phyloP scores from a whole-genome alignment of 2,329 filamentous ascomycete genomes.

The Colletotrichum navitas region DNA sequence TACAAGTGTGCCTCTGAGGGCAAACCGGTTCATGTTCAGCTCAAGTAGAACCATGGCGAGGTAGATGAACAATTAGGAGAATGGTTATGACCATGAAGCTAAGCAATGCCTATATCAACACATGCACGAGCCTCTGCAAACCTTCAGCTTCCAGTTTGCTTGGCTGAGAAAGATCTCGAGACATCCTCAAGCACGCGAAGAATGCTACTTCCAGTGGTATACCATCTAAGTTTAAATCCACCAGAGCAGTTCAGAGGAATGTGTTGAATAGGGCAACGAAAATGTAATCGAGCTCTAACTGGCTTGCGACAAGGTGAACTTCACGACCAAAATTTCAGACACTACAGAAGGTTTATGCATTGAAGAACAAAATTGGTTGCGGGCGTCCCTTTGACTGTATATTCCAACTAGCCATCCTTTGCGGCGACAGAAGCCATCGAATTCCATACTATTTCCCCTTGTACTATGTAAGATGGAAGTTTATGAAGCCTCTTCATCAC shows the following conservation, averaged over 20 bases:
- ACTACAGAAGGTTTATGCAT: not conserved
- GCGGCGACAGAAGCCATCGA: not conserved
- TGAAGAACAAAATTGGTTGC: not conserved
- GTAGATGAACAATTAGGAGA: not conserved
- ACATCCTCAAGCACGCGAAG: too few species aligned
- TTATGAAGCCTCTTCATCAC: not conserved
- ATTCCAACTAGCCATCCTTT: not conserved
- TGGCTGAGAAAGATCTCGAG: too few species aligned
- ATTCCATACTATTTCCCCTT: not conserved
- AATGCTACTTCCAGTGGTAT: too few species aligned
- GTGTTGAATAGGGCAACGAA: too few species aligned
- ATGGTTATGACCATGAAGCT: not conserved
- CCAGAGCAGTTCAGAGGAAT: too few species aligned
- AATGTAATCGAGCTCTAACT: too few species aligned
- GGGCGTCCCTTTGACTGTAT: not conserved
- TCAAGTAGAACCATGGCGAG: not conserved
- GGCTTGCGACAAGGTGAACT: too few species aligned
- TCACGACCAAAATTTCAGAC: too few species aligned
- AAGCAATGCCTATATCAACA: not conserved
- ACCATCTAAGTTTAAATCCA: not conserved
- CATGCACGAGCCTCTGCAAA: too few species aligned
- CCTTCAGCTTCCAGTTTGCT: too few species aligned
- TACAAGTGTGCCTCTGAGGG: conserved; percentile 18
- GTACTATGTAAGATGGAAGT: not conserved
- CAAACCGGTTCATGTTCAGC: not conserved